Conservation (phyloP, 1,284 basidiomycete species). For the Porodaedalea pini region DNA sequence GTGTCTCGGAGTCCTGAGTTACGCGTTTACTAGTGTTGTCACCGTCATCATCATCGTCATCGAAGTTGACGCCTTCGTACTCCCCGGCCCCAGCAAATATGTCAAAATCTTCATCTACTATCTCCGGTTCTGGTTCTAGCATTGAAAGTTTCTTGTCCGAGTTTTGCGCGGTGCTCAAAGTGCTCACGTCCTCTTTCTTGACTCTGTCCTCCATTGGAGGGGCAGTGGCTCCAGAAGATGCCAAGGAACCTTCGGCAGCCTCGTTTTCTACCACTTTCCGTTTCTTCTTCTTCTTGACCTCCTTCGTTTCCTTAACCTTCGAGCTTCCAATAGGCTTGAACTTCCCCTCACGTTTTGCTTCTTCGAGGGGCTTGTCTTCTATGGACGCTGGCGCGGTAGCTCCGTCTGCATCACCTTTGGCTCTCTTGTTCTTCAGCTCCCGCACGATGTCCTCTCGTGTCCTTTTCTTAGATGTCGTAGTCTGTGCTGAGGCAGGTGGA, state of each 20-base stretch:
- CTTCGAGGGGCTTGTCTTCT: slow-evolving; percentile 40
- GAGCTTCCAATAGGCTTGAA: slow-evolving; percentile 71
- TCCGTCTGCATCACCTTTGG: slow-evolving; percentile 27
- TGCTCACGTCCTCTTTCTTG: background rate
- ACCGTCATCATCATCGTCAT: slow-evolving; percentile 52
- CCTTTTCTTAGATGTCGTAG: slow-evolving; percentile 46
- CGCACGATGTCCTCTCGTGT: slow-evolving; percentile 70
- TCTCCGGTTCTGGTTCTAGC: slow-evolving; percentile 33
- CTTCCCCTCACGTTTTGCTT: slow-evolving; percentile 59
- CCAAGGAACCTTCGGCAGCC: slow-evolving; percentile 34
- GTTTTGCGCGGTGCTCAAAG: background rate
- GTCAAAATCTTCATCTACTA: slow-evolving; percentile 26
- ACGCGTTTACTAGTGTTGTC: slow-evolving; percentile 11
- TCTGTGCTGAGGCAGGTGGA: slow-evolving; percentile 26
- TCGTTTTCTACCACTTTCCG: slow-evolving; percentile 32
- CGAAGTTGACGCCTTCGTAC: slow-evolving; percentile 68
- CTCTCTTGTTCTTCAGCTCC: slow-evolving; percentile 66
- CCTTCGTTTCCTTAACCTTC: slow-evolving; percentile 38
- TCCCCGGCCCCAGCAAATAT: slow-evolving; percentile 87
- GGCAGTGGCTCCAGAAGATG: slow-evolving; percentile 25
- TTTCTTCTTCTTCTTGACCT: slow-evolving; percentile 52
- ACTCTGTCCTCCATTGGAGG: slow-evolving; percentile 16
- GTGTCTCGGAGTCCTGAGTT: slow-evolving; percentile 7
- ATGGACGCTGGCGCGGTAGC: slow-evolving; percentile 21
- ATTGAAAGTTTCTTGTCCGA: background rate